Evolutionary conservation across 1,139 yeast genomes (phyloP).

Genomic region (Hemisphaericaspora xylofermentans): DNA sequence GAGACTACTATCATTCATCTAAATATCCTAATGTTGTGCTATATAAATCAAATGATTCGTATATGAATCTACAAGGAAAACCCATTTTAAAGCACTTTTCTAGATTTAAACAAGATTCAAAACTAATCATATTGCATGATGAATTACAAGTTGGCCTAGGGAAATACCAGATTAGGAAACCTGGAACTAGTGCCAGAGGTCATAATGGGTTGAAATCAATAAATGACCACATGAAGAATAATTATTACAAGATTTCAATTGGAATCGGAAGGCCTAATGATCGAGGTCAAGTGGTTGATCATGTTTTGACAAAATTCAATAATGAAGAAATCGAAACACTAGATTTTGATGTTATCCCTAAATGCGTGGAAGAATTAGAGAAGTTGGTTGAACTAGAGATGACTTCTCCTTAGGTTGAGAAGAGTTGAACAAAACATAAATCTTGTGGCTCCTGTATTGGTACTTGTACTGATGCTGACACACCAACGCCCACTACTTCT

Average conservation of each 20-base stretch:
- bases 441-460: too few species aligned
- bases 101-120: constrained; percentile 24
- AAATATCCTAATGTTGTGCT: constrained; percentile 25
- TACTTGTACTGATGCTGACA: too few species aligned
- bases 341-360: constrained; percentile 37
- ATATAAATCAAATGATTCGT: constrained; percentile 48
- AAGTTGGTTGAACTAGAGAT: constrained; percentile 24
- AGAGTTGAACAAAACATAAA: not conserved
- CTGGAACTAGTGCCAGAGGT: constrained; percentile 64
- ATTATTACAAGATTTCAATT: constrained; percentile 55
- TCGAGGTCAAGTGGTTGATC: constrained; percentile 50
- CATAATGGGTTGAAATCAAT: constrained; percentile 77
- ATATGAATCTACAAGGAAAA: constrained; percentile 70
- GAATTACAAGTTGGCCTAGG: constrained; percentile 70
- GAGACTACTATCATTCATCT: constrained; percentile 18
- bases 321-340: constrained; percentile 34
- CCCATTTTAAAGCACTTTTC: constrained; percentile 49
- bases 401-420: not conserved
- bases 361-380: constrained; percentile 34
- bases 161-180: constrained; percentile 54
- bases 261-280: constrained; percentile 71
- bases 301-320: constrained; percentile 56
- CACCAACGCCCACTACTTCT: too few species aligned
- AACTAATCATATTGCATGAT: constrained; percentile 66
- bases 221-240: constrained; percentile 34